Conservation (phyloP, 164 flowering plant species). For the Piper betle region DNA sequence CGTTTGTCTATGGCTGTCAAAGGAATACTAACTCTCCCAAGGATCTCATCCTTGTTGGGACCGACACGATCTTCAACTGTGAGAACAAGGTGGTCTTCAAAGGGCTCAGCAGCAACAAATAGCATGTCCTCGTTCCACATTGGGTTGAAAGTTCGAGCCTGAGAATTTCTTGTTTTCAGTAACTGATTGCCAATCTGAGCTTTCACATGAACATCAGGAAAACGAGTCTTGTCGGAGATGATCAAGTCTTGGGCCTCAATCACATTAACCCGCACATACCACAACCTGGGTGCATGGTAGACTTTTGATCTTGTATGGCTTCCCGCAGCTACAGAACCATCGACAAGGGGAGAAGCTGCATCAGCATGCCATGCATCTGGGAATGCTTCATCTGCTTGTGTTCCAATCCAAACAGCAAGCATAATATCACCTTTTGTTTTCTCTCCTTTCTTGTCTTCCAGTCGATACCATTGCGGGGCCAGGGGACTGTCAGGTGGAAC, state of each 20-base stretch:
- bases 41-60: slow-evolving; percentile 76
- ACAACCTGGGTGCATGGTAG: slow-evolving; percentile 73
- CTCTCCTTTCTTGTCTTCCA: slow-evolving; percentile 66
- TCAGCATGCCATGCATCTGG: slow-evolving; percentile 96
- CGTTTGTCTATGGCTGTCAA: slow-evolving; percentile 48
- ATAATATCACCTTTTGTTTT: slow-evolving; percentile 71
- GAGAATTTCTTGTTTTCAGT: slow-evolving; percentile 55
- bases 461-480: slow-evolving; percentile 87
- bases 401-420: slow-evolving; percentile 96
- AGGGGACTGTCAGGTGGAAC: slow-evolving; percentile 94
- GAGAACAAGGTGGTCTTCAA: slow-evolving; percentile 70
- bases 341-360: slow-evolving; percentile 40
- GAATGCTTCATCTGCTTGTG: slow-evolving; percentile 91
- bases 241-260: slow-evolving; percentile 87
- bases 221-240: slow-evolving; percentile 50
- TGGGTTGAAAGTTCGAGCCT: slow-evolving; percentile 43
- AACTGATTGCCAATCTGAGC: slow-evolving; percentile 71
- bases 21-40: slow-evolving; percentile 61
- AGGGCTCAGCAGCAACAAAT: slow-evolving; percentile 89
- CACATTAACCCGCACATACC: slow-evolving; percentile 83
- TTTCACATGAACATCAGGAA: slow-evolving; percentile 67
- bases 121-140: slow-evolving; percentile 83
- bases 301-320: slow-evolving; percentile 73
- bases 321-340: slow-evolving; percentile 26
- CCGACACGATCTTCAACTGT: slow-evolving; percentile 76